These are phyloP conservation scores for Microcos paniculata DNA, from an alignment of 345 rosid genomes.

Conservation along the genomic window DNA sequence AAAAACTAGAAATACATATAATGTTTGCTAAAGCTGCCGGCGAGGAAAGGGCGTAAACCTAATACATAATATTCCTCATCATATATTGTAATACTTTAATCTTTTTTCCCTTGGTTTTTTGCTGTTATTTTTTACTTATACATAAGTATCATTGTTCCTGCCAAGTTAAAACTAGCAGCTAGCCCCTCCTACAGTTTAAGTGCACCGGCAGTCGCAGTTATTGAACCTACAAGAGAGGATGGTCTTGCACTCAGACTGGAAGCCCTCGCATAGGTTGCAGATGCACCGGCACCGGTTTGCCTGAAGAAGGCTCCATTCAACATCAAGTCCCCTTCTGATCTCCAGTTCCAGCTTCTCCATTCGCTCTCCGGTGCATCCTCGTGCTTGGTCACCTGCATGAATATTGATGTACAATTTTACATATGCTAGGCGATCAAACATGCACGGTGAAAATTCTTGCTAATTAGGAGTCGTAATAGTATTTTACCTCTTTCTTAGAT, in stretches of 20 bases:
- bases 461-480: background rate
- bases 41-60: background rate
- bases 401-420: background rate
- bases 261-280: constrained; percentile 61
- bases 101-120: background rate
- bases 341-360: constrained; percentile 77
- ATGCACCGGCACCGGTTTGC: constrained; percentile 50
- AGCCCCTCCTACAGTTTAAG: constrained; percentile 56
- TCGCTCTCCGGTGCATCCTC: constrained; percentile 63
- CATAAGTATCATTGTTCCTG: background rate
- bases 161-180: constrained; percentile 35
- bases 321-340: constrained; percentile 70
- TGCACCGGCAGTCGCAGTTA: constrained; percentile 59
- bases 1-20: background rate
- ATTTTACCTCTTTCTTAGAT: constrained; percentile 57
- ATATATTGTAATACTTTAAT: background rate
- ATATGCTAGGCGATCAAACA: too few species aligned
- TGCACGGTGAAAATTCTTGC: background rate
- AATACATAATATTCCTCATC: background rate
- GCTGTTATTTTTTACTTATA: background rate
- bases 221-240: constrained; percentile 57
- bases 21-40: background rate
- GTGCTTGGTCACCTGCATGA: constrained; percentile 65
- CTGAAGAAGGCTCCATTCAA: constrained; percentile 73
- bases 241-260: constrained; percentile 78